These are phyloP conservation scores for Mycena venus DNA, from an alignment of 768 basidiomycete species.

Conservation along the genomic window DNA sequence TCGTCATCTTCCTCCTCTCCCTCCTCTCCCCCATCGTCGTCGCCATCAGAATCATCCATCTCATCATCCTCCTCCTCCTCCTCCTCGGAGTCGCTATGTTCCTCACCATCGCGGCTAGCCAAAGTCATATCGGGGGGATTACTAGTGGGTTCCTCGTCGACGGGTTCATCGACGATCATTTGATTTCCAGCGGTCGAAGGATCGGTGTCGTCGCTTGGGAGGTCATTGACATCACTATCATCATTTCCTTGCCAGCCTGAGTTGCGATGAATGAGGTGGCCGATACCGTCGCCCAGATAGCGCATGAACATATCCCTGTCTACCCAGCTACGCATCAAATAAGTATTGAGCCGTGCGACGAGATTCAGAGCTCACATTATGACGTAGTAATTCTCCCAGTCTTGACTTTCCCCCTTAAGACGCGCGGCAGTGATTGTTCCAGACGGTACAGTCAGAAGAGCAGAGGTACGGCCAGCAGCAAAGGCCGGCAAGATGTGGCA, in stretches of 20 bases:
- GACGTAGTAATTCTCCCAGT: constrained; percentile 18
- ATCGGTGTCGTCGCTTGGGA: no score
- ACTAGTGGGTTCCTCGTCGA: no score
- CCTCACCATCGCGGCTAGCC: no score
- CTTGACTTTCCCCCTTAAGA: neutral
- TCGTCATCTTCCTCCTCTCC: no score
- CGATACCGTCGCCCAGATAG: neutral
- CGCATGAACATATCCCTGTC: constrained; percentile 2
- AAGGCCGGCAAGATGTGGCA: constrained; percentile 11
- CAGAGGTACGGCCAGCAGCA: neutral
- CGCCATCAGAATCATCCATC: no score
- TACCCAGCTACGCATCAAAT: neutral
- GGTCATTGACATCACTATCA: neutral
- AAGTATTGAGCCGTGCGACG: no score
- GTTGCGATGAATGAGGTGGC: neutral
- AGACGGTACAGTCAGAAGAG: neutral
- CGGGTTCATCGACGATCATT: no score
- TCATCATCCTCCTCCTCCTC: no score
- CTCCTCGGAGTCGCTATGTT: no score
- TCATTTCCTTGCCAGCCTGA: neutral
- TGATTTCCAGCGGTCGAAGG: no score
- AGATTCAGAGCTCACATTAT: constrained; percentile 2
- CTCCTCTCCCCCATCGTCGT: no score
- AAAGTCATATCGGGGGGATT: no score
- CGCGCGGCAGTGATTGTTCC: neutral